phyloP scores from a whole-genome alignment of 2,329 filamentous ascomycete species.

The Xylariaceae sp. region DNA sequence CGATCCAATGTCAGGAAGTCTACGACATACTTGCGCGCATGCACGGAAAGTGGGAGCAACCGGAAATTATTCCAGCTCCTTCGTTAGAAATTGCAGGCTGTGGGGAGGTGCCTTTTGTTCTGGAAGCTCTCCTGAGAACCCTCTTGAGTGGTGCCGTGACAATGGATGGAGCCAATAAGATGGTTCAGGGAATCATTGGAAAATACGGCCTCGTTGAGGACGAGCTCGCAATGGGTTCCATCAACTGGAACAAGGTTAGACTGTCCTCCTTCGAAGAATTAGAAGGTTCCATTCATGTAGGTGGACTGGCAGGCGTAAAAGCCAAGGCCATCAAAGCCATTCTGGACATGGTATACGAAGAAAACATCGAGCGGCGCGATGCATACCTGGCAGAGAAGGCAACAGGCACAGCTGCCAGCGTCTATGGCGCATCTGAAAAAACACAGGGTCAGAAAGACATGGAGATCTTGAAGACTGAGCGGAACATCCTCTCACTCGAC shows the following conservation, averaged over 20 bases:
- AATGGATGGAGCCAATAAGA: slow-evolving; percentile 52
- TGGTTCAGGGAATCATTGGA: slow-evolving; percentile 59
- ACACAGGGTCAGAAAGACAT: slow-evolving; percentile 46
- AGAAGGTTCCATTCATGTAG: slow-evolving; percentile 62
- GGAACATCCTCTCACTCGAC: slow-evolving; percentile 54
- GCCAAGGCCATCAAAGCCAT: slow-evolving; percentile 68
- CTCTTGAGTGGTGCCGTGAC: slow-evolving; percentile 48
- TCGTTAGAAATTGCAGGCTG: slow-evolving; percentile 66
- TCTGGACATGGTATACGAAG: slow-evolving; percentile 64
- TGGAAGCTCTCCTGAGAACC: slow-evolving; percentile 51
- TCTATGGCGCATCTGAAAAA: slow-evolving; percentile 39
- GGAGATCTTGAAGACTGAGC: slow-evolving; percentile 52
- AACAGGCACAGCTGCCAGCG: slow-evolving; percentile 37
- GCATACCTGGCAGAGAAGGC: slow-evolving; percentile 42
- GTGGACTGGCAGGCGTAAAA: slow-evolving; percentile 67
- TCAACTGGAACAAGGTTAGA: slow-evolving; percentile 69
- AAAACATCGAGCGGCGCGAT: slow-evolving; percentile 49
- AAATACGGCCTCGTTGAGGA: slow-evolving; percentile 58
- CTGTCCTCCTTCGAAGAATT: slow-evolving; percentile 54
- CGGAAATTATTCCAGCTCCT: slow-evolving; percentile 62
- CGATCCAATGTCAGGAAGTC: slow-evolving; percentile 65
- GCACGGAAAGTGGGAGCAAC: slow-evolving; percentile 61
- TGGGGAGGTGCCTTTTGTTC: slow-evolving; percentile 50
- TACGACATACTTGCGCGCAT: slow-evolving; percentile 57
- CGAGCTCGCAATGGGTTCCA: slow-evolving; percentile 63